Evolutionary conservation across 192 early-diverging fungal species (phyloP).

Genomic region (Entomortierella parvispora): DNA sequence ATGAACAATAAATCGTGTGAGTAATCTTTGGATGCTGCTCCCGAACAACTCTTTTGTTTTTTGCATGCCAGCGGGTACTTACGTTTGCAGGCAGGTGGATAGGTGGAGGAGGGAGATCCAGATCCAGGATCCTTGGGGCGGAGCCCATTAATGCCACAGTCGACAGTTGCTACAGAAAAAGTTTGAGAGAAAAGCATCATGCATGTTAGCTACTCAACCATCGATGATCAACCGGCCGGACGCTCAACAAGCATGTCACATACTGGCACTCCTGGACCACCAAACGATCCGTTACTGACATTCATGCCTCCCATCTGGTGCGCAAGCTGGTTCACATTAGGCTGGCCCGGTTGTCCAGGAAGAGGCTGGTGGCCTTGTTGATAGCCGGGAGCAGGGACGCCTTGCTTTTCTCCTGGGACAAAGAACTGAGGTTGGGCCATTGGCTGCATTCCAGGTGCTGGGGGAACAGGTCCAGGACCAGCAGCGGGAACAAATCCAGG

Average conservation of each 20-base stretch:
- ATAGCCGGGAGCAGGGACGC: conserved; percentile 28
- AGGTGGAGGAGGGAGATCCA: conserved; percentile 55
- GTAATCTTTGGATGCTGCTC: background rate
- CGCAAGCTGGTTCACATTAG: conserved; percentile 17
- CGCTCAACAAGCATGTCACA: background rate
- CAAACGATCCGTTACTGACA: conserved; percentile 15
- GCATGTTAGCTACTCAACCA: no score
- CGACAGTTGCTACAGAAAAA: conserved; percentile 16
- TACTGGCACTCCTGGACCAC: conserved; percentile 19
- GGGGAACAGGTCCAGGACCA: conserved; percentile 18
- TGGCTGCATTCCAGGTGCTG: background rate
- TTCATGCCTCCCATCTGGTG: conserved; percentile 41
- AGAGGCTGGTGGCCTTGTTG: conserved; percentile 24
- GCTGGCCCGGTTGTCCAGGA: conserved; percentile 17
- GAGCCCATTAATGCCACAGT: conserved; percentile 62
- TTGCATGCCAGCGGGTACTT: background rate
- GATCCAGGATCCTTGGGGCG: conserved; percentile 57
- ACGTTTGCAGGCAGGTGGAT: conserved; percentile 63
- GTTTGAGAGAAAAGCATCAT: background rate
- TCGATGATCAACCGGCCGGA: no score
- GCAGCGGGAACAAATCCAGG: conserved; percentile 39
- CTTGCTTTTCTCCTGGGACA: conserved; percentile 43
- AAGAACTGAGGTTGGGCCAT: conserved; percentile 42
- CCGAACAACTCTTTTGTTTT: background rate
- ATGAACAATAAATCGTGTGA: background rate